These are phyloP conservation scores for Leccinum fibrillosum DNA, from an alignment of 768 basidiomycete genomes.

Conservation along the genomic window DNA sequence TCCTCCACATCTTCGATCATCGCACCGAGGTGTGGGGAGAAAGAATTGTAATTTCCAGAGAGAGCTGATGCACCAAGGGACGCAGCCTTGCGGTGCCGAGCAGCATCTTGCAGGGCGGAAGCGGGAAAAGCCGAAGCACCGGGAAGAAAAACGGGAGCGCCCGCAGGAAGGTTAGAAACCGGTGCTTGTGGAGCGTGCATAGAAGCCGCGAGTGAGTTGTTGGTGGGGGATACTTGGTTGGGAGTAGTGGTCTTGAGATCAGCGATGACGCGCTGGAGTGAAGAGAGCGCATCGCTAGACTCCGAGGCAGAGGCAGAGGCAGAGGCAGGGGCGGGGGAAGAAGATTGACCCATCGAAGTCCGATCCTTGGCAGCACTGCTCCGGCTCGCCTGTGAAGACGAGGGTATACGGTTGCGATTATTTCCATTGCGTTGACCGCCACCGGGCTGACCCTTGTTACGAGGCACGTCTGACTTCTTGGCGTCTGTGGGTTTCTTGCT, in stretches of 20 bases:
- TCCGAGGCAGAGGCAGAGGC: conserved; percentile 52
- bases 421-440: conserved; percentile 42
- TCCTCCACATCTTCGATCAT: conserved; percentile 86
- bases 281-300: conserved; percentile 77
- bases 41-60: conserved; percentile 63
- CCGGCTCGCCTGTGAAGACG: conserved; percentile 57
- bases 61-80: conserved; percentile 62
- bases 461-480: conserved; percentile 48
- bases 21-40: conserved; percentile 74
- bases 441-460: conserved; percentile 53
- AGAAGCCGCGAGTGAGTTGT: conserved; percentile 38
- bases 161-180: conserved; percentile 53
- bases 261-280: conserved; percentile 89
- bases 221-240: conserved; percentile 40
- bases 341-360: conserved; percentile 35
- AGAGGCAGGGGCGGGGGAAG: conserved; percentile 48
- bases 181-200: conserved; percentile 46
- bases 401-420: conserved; percentile 57
- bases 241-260: conserved; percentile 79
- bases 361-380: conserved; percentile 49
- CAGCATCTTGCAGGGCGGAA: conserved; percentile 41
- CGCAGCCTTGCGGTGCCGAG: conserved; percentile 78
- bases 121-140: conserved; percentile 57
- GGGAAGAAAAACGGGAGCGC: conserved; percentile 75
- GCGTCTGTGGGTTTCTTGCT: conserved; percentile 55